A percentile compares a stretch with the other conserved stretches of the same genome.
These are phyloP conservation scores for Fraxinus sp. DNA, from an alignment of 305 asterid genomes.

Conservation along the genomic window DNA sequence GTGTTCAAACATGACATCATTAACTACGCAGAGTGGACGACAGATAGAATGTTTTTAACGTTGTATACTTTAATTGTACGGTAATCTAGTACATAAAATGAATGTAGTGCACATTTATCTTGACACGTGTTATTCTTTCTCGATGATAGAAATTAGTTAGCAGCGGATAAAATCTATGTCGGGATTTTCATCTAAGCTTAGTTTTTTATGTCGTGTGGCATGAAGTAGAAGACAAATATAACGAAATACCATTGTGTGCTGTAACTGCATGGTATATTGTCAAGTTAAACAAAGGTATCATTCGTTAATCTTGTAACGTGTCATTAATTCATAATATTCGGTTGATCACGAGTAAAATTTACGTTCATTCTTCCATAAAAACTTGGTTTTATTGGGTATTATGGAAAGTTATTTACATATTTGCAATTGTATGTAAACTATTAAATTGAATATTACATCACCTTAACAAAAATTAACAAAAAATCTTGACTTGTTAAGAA, in stretches of 20 bases:
- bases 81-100: background rate
- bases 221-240: background rate
- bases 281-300: background rate
- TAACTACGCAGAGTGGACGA: background rate
- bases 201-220: background rate
- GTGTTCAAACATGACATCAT: background rate
- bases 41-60: background rate
- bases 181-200: background rate
- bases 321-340: background rate
- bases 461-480: background rate
- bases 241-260: background rate
- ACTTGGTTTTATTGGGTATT: background rate
- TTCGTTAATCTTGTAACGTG: background rate
- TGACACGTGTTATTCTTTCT: slow-evolving; percentile 8
- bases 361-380: background rate
- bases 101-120: background rate
- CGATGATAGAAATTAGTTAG: background rate
- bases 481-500: background rate
- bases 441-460: background rate
- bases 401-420: background rate
- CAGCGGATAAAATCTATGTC: background rate
- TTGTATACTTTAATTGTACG: background rate
- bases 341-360: background rate
- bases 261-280: background rate
- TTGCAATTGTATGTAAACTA: background rate